These are phyloP conservation scores for Eutrema heterophyllum DNA, from an alignment of 345 rosid species.

Conservation along the genomic window DNA sequence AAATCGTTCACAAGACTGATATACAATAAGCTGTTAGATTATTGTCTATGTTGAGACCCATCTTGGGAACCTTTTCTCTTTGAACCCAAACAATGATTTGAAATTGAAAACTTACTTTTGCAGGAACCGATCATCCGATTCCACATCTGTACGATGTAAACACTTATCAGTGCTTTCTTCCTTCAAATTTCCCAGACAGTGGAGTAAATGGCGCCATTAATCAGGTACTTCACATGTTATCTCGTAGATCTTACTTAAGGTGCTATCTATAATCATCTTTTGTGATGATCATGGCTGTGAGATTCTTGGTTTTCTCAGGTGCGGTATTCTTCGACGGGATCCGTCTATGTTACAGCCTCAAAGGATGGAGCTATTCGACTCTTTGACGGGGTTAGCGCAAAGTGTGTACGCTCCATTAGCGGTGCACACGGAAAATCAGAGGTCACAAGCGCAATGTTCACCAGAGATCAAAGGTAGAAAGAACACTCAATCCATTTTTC, in stretches of 20 bases:
- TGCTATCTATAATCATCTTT: not conserved
- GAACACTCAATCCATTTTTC: not conserved
- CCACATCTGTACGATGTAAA: slow-evolving; percentile 80
- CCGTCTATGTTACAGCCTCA: slow-evolving; percentile 75
- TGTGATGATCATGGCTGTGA: slow-evolving; percentile 2
- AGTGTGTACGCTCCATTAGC: slow-evolving; percentile 55
- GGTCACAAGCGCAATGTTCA: slow-evolving; percentile 66
- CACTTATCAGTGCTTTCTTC: slow-evolving; percentile 66
- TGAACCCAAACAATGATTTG: not conserved
- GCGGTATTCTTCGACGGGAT: slow-evolving; percentile 75
- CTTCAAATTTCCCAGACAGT: slow-evolving; percentile 53
- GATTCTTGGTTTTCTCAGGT: slow-evolving; percentile 46
- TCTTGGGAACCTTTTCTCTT: not conserved
- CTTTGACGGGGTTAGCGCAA: slow-evolving; percentile 72
- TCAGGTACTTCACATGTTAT: slow-evolving; percentile 44
- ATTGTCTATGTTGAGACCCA: not conserved
- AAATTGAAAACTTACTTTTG: slow-evolving; percentile 11
- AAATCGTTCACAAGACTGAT: not conserved
- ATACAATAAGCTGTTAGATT: not conserved
- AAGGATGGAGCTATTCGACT: slow-evolving; percentile 77
- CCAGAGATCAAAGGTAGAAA: slow-evolving; percentile 72
- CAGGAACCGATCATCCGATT: slow-evolving; percentile 84
- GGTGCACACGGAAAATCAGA: slow-evolving; percentile 73
- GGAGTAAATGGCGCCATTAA: slow-evolving; percentile 71
- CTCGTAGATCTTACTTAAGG: not conserved